Base-by-base conservation (phyloP, 2,329 filamentous ascomycete species). In the Chrysosphaeria jannelii region DNA sequence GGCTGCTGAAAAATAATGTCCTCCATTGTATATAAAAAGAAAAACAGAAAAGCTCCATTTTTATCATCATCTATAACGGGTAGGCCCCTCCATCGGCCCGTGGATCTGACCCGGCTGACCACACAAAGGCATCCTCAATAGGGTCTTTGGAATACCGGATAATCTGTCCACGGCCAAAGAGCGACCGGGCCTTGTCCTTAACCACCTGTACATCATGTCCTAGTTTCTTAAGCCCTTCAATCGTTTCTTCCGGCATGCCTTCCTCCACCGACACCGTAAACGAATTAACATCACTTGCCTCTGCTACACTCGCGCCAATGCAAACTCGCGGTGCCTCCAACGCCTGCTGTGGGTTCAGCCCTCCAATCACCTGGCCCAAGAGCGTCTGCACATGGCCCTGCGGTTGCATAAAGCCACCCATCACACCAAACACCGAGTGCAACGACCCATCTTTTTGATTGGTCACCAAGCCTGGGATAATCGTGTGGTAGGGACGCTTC, bases 371-470 rank as follows among this genome's bases (percentile, higher is more conserved):
- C 57, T 89, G 79, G 33, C 88, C 89, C 2, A 93, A 51, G 7
- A 97, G 47, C 1, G 90, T 78, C 43, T 93, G 85, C 0, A 93
- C 67, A 29, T 93, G 85, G 12, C 81, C 85, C 44, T 93, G 85
- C 0, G 85, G 85, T 46, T 97, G 85, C 72, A 93, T 93, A 45
- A 88, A 93, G 3, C 78, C 81, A 24, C 85, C 85, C 85, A 93
- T 93, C 29, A 93, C 81, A 25, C 85, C 85, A 36, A 81, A 91
- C 0, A 89, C 71, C 4, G 63, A 70, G 41, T 90, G 74, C 27
- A 93, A 46, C 23, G 58, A 66, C 13, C 61, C 60, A 34, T 88
- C 76, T 4, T 48, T 46, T 10, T 60, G 40, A 33, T 85, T 76
- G 0, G 85, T 93, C 10, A 81, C 63, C 42, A 93, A 57, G 0